Percentiles rank a stretch among this genome's conserved stretches.
Conservation (phyloP, 2,329 filamentous ascomycete species). For the Chrysoporthe cubensis region DNA sequence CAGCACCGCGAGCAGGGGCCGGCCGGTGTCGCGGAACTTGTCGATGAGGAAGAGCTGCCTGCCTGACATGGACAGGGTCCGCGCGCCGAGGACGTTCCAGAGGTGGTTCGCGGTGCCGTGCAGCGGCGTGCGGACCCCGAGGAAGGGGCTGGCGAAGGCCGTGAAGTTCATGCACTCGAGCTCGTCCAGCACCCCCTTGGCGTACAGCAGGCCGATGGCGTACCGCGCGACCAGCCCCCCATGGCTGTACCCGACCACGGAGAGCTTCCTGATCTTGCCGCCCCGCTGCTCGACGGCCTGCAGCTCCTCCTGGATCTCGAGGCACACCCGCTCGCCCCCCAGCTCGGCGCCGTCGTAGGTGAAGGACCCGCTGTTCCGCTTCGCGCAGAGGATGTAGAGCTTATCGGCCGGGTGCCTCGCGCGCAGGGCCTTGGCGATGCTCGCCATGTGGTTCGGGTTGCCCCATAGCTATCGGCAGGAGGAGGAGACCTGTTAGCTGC, state of each 20-base stretch:
- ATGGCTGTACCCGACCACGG: slow-evolving; percentile 86
- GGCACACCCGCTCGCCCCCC: slow-evolving; percentile 68
- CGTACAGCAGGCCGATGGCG: slow-evolving; percentile 80
- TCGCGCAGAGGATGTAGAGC: slow-evolving; percentile 72
- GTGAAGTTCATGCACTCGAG: slow-evolving; percentile 90
- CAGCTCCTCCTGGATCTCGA: slow-evolving; percentile 69
- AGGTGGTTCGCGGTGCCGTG: slow-evolving; percentile 68
- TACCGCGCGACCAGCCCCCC: slow-evolving; percentile 88
- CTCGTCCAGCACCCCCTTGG: slow-evolving; percentile 77
- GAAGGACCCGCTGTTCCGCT: slow-evolving; percentile 73
- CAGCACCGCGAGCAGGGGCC: slow-evolving; percentile 78
- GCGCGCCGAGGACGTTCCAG: slow-evolving; percentile 84
- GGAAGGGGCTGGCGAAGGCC: slow-evolving; percentile 85
- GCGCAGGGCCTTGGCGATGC: slow-evolving; percentile 68
- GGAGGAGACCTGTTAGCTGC: neutral
- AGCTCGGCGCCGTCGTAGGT: slow-evolving; percentile 73
- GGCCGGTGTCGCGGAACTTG: slow-evolving; percentile 79
- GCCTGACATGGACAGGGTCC: slow-evolving; percentile 81
- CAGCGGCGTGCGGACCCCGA: slow-evolving; percentile 73
- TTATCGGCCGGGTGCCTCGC: slow-evolving; percentile 63
- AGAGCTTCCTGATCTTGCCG: slow-evolving; percentile 77
- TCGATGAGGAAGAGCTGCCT: slow-evolving; percentile 88
- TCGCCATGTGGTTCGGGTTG: slow-evolving; percentile 73
- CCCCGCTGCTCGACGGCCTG: slow-evolving; percentile 62
- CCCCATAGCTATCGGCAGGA: slow-evolving; percentile 67